phyloP scores from a whole-genome alignment of 1,139 yeast species.

The Kazachstania sp. region DNA sequence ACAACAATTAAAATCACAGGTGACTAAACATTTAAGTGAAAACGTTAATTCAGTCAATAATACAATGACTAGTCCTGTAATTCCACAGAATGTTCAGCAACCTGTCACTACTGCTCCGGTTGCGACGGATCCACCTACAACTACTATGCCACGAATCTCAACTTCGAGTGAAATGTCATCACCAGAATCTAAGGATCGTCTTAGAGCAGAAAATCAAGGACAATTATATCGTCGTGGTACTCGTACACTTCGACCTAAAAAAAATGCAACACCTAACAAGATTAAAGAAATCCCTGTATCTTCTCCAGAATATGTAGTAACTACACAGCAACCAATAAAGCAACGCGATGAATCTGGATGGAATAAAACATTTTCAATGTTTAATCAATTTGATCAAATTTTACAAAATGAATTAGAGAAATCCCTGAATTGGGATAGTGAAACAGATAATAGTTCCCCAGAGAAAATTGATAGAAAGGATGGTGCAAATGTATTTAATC shows the following conservation, averaged over 20 bases:
- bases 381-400: slow-evolving; percentile 62
- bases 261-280: background rate
- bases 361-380: slow-evolving; percentile 50
- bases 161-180: background rate
- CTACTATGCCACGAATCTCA: background rate
- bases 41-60: slow-evolving; percentile 1
- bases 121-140: too few species aligned
- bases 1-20: slow-evolving; percentile 22
- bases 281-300: background rate
- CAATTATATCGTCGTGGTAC: slow-evolving; percentile 1
- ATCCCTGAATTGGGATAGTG: slow-evolving; percentile 33
- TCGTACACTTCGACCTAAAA: background rate
- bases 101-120: background rate
- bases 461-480: slow-evolving; percentile 6
- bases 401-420: slow-evolving; percentile 60
- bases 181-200: too few species aligned
- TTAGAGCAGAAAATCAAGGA: background rate
- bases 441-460: slow-evolving; percentile 7
- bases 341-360: slow-evolving; percentile 28
- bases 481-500: background rate
- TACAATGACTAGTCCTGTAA: background rate
- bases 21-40: slow-evolving; percentile 12
- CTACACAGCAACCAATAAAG: background rate
- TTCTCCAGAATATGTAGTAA: background rate
- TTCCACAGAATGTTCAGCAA: background rate